Evolutionary conservation across 2,329 filamentous ascomycete species (phyloP), one percentile per base, ranked within the genome.

Genomic region (Graphilbum sp.): DNA sequence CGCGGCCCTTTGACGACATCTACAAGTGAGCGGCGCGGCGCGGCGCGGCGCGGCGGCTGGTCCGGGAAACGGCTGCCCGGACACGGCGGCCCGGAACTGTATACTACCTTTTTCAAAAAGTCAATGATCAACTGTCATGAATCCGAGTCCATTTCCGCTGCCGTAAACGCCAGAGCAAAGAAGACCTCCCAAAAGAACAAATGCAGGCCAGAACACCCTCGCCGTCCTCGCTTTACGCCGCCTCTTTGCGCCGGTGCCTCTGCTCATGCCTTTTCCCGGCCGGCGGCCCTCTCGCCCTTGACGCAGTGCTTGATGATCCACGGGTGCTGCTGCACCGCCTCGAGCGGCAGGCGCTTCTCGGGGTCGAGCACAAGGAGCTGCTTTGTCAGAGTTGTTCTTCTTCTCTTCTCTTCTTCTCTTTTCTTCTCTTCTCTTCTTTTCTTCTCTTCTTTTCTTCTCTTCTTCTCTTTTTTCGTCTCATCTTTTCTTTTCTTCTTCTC

Each of bases 301-400:
- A 79, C 69, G 56, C 88, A 96, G 58, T 96, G 84, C 66, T 95
- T 96, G 48, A 95, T 57, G 51, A 98, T 94, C 90, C 90, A 98
- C 16, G 90, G 88, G 56, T 96, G 90, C 37, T 69, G 69, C 57
- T 88, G 79, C 29, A 96, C 80, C 42, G 93, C 79, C 15, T 94
- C 86, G 11, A 98, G 72, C 4, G 86, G 73, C 49, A 98, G 82
- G 46, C 90, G 71, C 67, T 94, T 94, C 52, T 93, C 85, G 0
- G 90, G 90, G 53, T 96, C 86, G 40, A 96, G 69, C 17, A 95
- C 85, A 32, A 98, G 72, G 30, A 94, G 65, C 83, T 82, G 57
- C 35, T 24, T 5, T 32, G 30, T 32, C 16, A 32, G n/a, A 16
- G n/a, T n/a, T n/a, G n/a, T n/a, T n/a, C n/a, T n/a, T n/a, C n/a